These are phyloP conservation scores for Jamesozyma spencerorum DNA, from an alignment of 805 yeast genomes.

Conservation along the genomic window DNA sequence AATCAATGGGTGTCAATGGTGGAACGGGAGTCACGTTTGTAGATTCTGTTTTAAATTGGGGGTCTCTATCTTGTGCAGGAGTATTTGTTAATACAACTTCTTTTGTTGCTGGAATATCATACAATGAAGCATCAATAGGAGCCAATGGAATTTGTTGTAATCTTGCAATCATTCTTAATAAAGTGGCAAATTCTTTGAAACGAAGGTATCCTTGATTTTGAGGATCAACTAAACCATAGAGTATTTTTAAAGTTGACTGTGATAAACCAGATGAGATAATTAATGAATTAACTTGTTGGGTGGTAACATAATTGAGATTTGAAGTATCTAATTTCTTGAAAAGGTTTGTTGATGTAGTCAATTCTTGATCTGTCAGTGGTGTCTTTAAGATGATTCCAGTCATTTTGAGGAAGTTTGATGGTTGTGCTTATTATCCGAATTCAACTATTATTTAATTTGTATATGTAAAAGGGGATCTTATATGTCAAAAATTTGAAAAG, in stretches of 20 bases:
- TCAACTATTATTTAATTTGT: too few species aligned
- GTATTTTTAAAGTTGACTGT: slow-evolving; percentile 67
- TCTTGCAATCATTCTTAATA: slow-evolving; percentile 82
- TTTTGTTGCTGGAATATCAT: slow-evolving; percentile 19
- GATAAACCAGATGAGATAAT: slow-evolving; percentile 80
- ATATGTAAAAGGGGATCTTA: too few species aligned
- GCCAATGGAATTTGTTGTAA: slow-evolving; percentile 55
- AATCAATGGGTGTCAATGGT: slow-evolving; percentile 47
- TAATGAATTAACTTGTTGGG: slow-evolving; percentile 71
- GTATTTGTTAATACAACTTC: slow-evolving; percentile 28
- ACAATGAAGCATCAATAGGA: slow-evolving; percentile 38
- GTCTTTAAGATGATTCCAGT: slow-evolving; percentile 23
- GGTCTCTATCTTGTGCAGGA: slow-evolving; percentile 10
- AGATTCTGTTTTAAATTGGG: too few species aligned
- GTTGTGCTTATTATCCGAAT: too few species aligned
- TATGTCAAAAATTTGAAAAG: too few species aligned
- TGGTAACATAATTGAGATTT: slow-evolving; percentile 71
- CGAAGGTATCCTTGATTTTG: slow-evolving; percentile 74
- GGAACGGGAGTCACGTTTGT: slow-evolving; percentile 33
- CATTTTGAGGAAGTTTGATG: slow-evolving; percentile 3
- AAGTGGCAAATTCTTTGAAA: slow-evolving; percentile 71
- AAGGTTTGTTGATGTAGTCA: slow-evolving; percentile 58
- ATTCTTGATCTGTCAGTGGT: slow-evolving; percentile 62
- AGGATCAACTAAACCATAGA: slow-evolving; percentile 87
- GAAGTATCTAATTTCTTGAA: slow-evolving; percentile 75